These are phyloP conservation scores for Rhodotorula sp. DNA, from an alignment of 1,284 basidiomycete species.

Conservation along the genomic window DNA sequence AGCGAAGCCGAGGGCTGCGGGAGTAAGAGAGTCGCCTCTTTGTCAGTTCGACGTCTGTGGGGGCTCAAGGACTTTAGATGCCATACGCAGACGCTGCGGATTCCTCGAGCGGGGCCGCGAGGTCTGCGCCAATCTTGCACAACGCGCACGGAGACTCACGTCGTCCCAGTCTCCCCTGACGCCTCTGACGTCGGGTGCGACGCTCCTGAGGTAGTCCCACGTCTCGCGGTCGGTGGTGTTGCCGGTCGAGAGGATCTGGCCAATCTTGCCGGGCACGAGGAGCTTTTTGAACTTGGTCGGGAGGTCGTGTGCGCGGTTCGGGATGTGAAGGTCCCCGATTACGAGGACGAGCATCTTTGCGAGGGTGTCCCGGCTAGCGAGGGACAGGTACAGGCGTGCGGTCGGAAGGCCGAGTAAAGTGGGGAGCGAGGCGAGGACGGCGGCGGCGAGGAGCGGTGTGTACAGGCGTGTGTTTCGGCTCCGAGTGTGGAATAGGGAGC, in stretches of 20 bases:
- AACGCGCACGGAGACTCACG: conserved; percentile 28
- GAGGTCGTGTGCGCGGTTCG: conserved; percentile 76
- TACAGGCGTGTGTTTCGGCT: no score
- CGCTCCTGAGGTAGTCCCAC: conserved; percentile 93
- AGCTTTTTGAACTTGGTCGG: conserved; percentile 97
- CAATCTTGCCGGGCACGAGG: conserved; percentile 90
- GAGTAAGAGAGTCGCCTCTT: no score
- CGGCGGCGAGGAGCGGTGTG: no score
- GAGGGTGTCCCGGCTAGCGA: neutral
- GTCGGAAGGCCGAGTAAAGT: no score
- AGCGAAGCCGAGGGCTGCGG: conserved; percentile 54
- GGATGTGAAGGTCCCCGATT: conserved; percentile 92
- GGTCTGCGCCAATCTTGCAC: no score
- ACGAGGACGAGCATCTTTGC: conserved; percentile 77
- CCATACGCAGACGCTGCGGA: neutral
- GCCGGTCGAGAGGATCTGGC: conserved; percentile 95
- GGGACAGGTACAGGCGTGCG: neutral
- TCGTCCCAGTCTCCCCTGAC: conserved; percentile 96
- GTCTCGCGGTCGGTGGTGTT: conserved; percentile 98
- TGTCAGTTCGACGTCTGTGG: no score
- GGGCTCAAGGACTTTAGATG: no score
- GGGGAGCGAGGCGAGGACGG: neutral
- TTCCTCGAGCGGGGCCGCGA: neutral
- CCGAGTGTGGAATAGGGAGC: no score
- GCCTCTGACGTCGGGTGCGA: conserved; percentile 89